These are phyloP conservation scores for Leishmania tropica DNA, from an alignment of 208 protist species.

Conservation along the genomic window DNA sequence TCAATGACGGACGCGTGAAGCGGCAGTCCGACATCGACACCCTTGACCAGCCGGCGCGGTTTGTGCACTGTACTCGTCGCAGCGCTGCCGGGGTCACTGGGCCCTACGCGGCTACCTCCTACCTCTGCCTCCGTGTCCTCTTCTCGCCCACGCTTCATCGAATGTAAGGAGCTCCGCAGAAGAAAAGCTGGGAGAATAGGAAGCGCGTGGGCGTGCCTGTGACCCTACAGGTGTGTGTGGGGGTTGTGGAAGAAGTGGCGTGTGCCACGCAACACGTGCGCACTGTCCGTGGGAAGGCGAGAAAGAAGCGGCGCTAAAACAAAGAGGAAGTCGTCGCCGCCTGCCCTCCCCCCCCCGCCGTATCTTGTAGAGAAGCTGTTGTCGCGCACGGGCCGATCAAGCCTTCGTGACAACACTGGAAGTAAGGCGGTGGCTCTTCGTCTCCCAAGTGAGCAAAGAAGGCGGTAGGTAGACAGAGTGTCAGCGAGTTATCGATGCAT, in stretches of 20 bases:
- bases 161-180: background rate
- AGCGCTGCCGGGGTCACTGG: background rate
- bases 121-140: background rate
- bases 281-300: background rate
- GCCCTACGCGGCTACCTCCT: background rate
- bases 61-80: background rate
- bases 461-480: background rate
- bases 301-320: background rate
- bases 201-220: background rate
- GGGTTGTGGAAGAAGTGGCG: background rate
- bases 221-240: background rate
- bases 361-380: background rate
- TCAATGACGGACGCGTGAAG: conserved; percentile 31
- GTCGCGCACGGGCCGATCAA: background rate
- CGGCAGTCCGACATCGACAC: conserved; percentile 10
- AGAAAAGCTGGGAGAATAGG: background rate
- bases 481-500: background rate
- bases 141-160: conserved; percentile 1
- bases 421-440: background rate
- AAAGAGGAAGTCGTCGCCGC: background rate
- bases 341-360: background rate
- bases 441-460: background rate
- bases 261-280: background rate
- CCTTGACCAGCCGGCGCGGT: conserved; percentile 11
- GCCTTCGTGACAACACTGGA: background rate